Percentiles rank a stretch among this genome's conserved stretches.
Evolutionary conservation across 2,329 filamentous ascomycete genomes (phyloP).

Genomic region (Ophiocordyceps camponoti-rufipedis): DNA sequence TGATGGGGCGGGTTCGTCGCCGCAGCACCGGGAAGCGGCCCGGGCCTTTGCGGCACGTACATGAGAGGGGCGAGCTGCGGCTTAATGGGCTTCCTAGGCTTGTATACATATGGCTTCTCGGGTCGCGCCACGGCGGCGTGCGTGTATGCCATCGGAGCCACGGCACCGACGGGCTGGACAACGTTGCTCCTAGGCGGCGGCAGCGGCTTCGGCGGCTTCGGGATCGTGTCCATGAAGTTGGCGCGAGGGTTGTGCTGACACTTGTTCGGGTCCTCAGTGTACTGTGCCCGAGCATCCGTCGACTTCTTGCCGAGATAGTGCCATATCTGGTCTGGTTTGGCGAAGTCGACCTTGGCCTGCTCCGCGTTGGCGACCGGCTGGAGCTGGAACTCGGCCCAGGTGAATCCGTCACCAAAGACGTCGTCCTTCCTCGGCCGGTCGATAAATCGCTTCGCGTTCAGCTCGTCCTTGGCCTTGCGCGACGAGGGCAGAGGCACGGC

Average conservation of each 20-base stretch:
- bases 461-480: constrained; percentile 42
- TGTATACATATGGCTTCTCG: constrained; percentile 35
- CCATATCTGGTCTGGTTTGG: constrained; percentile 63
- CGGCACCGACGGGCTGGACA: constrained; percentile 2
- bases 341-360: constrained; percentile 53
- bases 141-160: neutral
- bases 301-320: constrained; percentile 73
- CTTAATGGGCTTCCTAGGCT: constrained; percentile 22
- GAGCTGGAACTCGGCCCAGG: constrained; percentile 66
- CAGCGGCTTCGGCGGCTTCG: constrained; percentile 25
- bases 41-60: constrained; percentile 10
- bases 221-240: constrained; percentile 55
- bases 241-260: constrained; percentile 48
- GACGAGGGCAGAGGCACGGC: constrained; percentile 53
- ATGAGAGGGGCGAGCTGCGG: constrained; percentile 6
- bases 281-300: constrained; percentile 80
- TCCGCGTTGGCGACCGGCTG: constrained; percentile 36
- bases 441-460: constrained; percentile 45
- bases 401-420: constrained; percentile 47
- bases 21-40: constrained; percentile 3
- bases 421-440: constrained; percentile 48
- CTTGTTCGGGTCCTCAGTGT: constrained; percentile 54
- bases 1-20: neutral
- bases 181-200: constrained; percentile 9
- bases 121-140: constrained; percentile 6